Percentiles rank a stretch among this genome's conserved stretches.
Conservation (phyloP, 2,329 filamentous ascomycete species). For the Sporothrix euskadiensis region DNA sequence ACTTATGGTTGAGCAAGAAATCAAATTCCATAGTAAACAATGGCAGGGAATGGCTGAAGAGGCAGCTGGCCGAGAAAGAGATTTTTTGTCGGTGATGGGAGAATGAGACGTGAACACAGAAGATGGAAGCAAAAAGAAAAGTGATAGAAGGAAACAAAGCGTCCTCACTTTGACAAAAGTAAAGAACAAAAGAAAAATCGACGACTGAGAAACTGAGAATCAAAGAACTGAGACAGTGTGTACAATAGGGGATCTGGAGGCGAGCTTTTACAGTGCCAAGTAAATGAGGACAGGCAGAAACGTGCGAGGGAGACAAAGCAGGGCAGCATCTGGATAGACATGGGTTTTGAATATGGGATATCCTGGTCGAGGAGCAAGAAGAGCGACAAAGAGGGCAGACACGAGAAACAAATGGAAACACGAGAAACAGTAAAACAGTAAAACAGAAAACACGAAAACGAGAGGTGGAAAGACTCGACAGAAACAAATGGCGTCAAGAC, state of each 20-base stretch:
- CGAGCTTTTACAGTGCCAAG: conserved; percentile 9
- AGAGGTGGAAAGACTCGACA: background rate
- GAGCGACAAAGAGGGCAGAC: background rate
- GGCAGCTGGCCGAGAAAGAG: background rate
- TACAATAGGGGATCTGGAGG: conserved; percentile 10
- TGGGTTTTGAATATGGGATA: background rate
- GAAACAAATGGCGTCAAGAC: background rate
- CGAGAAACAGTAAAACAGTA: too few relatives aligned
- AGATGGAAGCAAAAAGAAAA: background rate
- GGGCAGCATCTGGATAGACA: background rate
- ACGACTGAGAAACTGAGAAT: background rate
- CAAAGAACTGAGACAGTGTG: background rate
- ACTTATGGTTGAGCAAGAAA: background rate
- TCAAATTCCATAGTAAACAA: background rate
- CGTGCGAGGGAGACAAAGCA: conserved; percentile 1
- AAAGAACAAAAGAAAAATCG: background rate
- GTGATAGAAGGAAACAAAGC: background rate
- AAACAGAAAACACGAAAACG: background rate
- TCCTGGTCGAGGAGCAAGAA: background rate
- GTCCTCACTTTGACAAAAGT: background rate
- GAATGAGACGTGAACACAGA: background rate
- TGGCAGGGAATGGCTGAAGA: background rate
- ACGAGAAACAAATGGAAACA: background rate
- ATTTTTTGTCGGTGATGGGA: background rate
- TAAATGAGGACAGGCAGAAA: conserved; percentile 8